Conservation (phyloP, 306 rosid species). For the Ochetophila trinervis region DNA sequence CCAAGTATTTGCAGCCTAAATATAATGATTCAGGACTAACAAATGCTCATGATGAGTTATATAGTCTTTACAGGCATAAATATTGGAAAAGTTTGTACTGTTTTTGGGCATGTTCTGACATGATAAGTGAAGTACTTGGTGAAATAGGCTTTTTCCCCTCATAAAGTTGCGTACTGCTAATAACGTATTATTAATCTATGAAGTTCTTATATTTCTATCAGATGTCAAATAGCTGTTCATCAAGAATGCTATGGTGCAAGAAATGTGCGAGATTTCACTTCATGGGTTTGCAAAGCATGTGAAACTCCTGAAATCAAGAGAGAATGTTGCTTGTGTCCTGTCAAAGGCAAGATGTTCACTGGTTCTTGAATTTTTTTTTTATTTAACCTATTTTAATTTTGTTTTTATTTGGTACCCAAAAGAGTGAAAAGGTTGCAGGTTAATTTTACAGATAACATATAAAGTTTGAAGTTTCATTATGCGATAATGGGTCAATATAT, state of each 20-base stretch:
- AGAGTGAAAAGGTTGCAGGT: no score
- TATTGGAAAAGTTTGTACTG: no score
- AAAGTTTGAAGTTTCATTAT: constrained; percentile 12
- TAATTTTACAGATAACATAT: neutral
- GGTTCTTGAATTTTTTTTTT: constrained; percentile 6
- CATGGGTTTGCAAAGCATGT: constrained; percentile 99
- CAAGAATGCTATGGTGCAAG: constrained; percentile 99
- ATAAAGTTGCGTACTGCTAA: neutral
- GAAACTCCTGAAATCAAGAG: constrained; percentile 83
- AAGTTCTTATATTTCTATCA: constrained; percentile 27
- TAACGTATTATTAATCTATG: neutral
- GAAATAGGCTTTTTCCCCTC: neutral
- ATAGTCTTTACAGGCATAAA: no score
- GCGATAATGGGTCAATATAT: constrained; percentile 15
- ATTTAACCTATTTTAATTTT: neutral
- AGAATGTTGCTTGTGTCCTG: constrained; percentile 99
- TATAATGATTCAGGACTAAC: no score
- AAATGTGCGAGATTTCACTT: constrained; percentile 83
- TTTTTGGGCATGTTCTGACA: neutral
- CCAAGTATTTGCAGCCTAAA: constrained; percentile 5
- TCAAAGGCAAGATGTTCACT: constrained; percentile 54
- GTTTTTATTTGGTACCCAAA: neutral
- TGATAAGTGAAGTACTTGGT: neutral
- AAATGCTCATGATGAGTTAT: no score
- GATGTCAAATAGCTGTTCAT: constrained; percentile 99